phyloP scores from a whole-genome alignment of 306 rosid species.

The Casuarina glauca region DNA sequence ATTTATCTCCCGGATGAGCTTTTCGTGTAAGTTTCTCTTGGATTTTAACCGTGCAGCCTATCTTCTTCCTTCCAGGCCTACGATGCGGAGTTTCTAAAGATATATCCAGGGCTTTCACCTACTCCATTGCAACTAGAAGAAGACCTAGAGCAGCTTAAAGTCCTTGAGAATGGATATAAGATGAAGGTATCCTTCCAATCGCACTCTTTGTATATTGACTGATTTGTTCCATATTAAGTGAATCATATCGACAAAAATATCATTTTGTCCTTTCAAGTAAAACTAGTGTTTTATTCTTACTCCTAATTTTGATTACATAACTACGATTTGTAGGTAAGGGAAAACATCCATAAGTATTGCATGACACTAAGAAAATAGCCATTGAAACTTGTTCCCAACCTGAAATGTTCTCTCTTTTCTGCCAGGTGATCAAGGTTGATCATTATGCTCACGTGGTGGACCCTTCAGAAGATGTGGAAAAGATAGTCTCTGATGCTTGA shows the following conservation, averaged over 20 bases:
- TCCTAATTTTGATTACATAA: too few species aligned
- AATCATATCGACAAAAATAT: background rate
- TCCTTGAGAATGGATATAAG: constrained; percentile 94
- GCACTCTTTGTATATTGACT: constrained; percentile 5
- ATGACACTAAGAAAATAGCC: background rate
- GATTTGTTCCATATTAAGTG: background rate
- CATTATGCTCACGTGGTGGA: constrained; percentile 97
- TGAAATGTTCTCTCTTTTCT: background rate
- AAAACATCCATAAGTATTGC: too few species aligned
- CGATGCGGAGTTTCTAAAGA: constrained; percentile 69
- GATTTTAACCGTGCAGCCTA: background rate
- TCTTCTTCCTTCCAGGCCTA: constrained; percentile 58
- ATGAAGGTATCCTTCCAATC: constrained; percentile 69
- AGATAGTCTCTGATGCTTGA: constrained; percentile 73
- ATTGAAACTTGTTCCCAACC: background rate
- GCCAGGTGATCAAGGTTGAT: constrained; percentile 83
- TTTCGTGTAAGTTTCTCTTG: background rate
- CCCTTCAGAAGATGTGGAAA: constrained; percentile 79
- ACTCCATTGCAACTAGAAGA: constrained; percentile 95
- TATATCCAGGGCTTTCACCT: constrained; percentile 71
- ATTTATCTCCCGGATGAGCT: background rate
- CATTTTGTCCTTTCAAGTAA: too few species aligned
- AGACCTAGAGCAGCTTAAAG: constrained; percentile 96
- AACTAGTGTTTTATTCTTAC: too few species aligned
- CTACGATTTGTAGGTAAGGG: too few species aligned